Evolutionary conservation across 2,329 filamentous ascomycete species (phyloP).

Genomic region (Colletotrichum costaricense): DNA sequence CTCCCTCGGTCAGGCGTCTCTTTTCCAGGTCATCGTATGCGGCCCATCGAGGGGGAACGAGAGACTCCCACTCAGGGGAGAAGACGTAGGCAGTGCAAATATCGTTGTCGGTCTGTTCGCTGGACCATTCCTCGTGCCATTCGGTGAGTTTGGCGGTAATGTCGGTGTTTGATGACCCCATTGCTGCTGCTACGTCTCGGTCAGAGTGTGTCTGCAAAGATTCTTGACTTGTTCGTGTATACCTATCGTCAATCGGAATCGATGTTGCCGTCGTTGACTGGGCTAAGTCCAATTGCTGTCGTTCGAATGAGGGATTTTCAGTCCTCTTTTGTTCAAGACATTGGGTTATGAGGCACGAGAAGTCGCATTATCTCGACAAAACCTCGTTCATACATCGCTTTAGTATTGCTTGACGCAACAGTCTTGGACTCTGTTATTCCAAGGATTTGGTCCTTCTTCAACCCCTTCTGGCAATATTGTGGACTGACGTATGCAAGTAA

Average conservation of each 20-base stretch:
- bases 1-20: background rate
- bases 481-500: background rate
- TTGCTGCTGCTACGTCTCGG: background rate
- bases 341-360: background rate
- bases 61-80: background rate
- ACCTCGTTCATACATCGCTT: background rate
- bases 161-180: background rate
- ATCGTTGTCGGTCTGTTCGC: background rate
- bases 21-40: background rate
- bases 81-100: background rate
- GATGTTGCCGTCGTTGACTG: no score
- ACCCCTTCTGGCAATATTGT: background rate
- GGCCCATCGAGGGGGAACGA: background rate
- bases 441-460: background rate
- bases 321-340: background rate
- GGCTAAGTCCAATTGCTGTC: background rate
- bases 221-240: no score
- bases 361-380: background rate
- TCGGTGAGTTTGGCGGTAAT: background rate
- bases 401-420: background rate
- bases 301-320: background rate
- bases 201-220: background rate
- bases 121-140: background rate
- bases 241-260: no score
- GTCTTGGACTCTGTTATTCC: background rate